A percentile compares a stretch with the other conserved stretches of the same genome.
Evolutionary conservation across 164 flowering plant species (phyloP).

Genomic region (Paratinospora sagittata): DNA sequence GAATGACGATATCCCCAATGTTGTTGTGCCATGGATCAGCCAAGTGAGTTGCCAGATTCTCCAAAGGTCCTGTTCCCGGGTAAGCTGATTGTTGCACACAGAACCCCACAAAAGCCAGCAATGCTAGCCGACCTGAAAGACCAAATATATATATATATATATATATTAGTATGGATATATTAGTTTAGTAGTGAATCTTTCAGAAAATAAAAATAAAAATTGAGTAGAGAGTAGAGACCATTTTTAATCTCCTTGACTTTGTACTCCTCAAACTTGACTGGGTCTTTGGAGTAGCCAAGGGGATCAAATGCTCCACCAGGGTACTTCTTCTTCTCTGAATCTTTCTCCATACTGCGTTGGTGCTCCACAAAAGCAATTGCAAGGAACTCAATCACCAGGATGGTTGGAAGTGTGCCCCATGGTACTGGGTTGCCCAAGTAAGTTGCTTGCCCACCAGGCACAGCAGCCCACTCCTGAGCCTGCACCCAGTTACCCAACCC

Average conservation of each 20-base stretch:
- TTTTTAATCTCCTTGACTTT: constrained; percentile 93
- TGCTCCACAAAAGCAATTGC: constrained; percentile 87
- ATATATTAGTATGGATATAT: no score
- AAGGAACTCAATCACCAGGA: constrained; percentile 77
- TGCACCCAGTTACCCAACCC: constrained; percentile 98
- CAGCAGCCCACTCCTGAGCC: constrained; percentile 97
- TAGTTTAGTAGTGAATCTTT: not conserved
- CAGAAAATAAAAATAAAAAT: not conserved
- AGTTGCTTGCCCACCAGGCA: constrained; percentile 94
- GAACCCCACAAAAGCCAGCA: constrained; percentile 94
- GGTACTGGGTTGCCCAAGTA: constrained; percentile 96
- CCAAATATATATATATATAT: not conserved
- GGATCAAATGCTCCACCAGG: constrained; percentile 99
- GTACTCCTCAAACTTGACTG: constrained; percentile 69
- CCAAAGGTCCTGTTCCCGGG: constrained; percentile 98
- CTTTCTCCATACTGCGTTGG: constrained; percentile 97
- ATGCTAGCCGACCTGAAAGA: constrained; percentile 68
- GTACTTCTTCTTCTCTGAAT: constrained; percentile 94
- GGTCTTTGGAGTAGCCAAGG: constrained; percentile 95
- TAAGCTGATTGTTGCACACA: constrained; percentile 91
- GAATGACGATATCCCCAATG: constrained; percentile 84
- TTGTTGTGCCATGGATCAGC: constrained; percentile 99
- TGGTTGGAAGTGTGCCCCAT: constrained; percentile 94
- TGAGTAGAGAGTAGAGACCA: constrained; percentile 33
- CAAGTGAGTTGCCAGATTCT: constrained; percentile 94